Evolutionary conservation across 2,329 filamentous ascomycete genomes (phyloP).

Genomic region (Rhinocladiella mackenziei): DNA sequence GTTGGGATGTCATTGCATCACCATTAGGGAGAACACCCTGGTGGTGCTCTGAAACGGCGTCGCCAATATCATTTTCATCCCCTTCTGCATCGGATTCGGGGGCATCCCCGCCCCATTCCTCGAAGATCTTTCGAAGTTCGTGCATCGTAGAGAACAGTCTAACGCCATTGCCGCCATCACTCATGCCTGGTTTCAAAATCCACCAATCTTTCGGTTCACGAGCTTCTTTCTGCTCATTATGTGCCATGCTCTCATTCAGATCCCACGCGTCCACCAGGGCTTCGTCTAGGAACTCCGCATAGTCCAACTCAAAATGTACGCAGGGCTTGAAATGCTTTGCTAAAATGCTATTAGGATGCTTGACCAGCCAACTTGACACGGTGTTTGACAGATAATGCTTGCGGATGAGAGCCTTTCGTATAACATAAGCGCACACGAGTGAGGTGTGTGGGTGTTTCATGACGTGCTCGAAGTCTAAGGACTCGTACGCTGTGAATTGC

Average conservation of each 20-base stretch:
- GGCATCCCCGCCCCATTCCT: slow-evolving; percentile 74
- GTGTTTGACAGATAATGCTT: slow-evolving; percentile 91
- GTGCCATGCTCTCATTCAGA: slow-evolving; percentile 69
- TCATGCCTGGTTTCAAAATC: slow-evolving; percentile 98
- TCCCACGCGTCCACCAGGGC: slow-evolving; percentile 88
- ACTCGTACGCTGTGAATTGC: slow-evolving; percentile 82
- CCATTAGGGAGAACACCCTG: slow-evolving; percentile 40
- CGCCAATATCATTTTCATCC: slow-evolving; percentile 32
- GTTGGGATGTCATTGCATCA: slow-evolving; percentile 74
- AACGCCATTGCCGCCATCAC: slow-evolving; percentile 90
- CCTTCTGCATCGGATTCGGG: slow-evolving; percentile 60
- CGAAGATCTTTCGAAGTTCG: slow-evolving; percentile 81
- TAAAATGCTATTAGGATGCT: slow-evolving; percentile 70
- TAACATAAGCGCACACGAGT: slow-evolving; percentile 84
- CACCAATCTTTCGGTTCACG: slow-evolving; percentile 70
- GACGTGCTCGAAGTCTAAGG: slow-evolving; percentile 76
- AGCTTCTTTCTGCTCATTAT: slow-evolving; percentile 53
- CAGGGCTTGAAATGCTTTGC: slow-evolving; percentile 67
- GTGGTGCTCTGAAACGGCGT: slow-evolving; percentile 32
- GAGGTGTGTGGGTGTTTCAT: slow-evolving; percentile 58
- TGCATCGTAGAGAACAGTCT: slow-evolving; percentile 80
- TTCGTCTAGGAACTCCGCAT: slow-evolving; percentile 93
- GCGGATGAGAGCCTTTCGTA: slow-evolving; percentile 91
- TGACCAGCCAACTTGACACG: slow-evolving; percentile 77
- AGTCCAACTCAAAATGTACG: slow-evolving; percentile 91